phyloP scores from a whole-genome alignment of 345 rosid species.

The Acer campestre region DNA sequence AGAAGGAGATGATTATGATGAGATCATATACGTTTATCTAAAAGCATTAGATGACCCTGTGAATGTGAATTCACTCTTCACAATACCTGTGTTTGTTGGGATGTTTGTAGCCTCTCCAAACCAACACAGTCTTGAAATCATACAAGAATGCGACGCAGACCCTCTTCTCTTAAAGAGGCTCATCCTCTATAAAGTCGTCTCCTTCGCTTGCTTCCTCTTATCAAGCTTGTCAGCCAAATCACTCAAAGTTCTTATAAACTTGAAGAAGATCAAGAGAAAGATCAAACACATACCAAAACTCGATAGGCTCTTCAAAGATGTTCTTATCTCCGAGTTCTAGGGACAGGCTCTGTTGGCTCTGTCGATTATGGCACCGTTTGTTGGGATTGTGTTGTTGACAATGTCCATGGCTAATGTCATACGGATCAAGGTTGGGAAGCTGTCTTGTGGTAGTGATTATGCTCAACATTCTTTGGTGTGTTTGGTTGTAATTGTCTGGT shows the following conservation, averaged over 20 bases:
- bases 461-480: slow-evolving; percentile 14
- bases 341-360: not conserved
- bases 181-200: slow-evolving; percentile 33
- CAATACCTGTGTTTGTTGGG: slow-evolving; percentile 42
- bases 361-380: slow-evolving; percentile 1
- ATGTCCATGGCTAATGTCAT: slow-evolving; percentile 37
- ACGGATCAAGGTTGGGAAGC: slow-evolving; percentile 34
- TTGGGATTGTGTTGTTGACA: slow-evolving; percentile 13
- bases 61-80: slow-evolving; percentile 43
- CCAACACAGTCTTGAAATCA: slow-evolving; percentile 20
- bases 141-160: slow-evolving; percentile 19
- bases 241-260: slow-evolving; percentile 20
- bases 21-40: not conserved
- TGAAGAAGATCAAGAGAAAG: not conserved
- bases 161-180: slow-evolving; percentile 6
- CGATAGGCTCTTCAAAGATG: not conserved
- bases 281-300: not conserved
- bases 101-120: slow-evolving; percentile 17
- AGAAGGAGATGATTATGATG: not conserved
- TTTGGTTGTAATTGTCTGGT: no score
- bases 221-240: slow-evolving; percentile 44
- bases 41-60: slow-evolving; percentile 40
- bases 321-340: slow-evolving; percentile 24
- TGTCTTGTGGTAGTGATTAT: slow-evolving; percentile 23
- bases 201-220: slow-evolving; percentile 38